Evolutionary conservation across 2,329 filamentous ascomycete genomes (phyloP), one percentile per base, ranked within the genome.

Genomic region (Penicillium concentricum): DNA sequence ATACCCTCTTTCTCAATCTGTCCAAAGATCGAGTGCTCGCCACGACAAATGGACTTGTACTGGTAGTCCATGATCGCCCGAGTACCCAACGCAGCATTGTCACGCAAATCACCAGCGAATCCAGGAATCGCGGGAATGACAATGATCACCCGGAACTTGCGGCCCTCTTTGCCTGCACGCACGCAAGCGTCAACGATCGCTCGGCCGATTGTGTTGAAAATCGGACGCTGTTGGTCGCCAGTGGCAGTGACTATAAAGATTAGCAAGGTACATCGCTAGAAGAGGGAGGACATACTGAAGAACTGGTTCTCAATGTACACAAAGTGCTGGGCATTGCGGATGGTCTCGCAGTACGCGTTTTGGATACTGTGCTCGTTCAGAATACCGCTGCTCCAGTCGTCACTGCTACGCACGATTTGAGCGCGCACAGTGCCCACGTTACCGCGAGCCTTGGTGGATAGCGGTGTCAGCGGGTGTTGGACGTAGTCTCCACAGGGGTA

Each of bases 261-360:
- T 58, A 72, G 70, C 52, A 32, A 38, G 28, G 30, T n/a, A 6
- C 51, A 50, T 46, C 15, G n/a, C 13, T 38, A 7, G 34, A 38
- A 43, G 52, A 35, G 34, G 38, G n/a, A 43, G 28, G 12, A 67
- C 74, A 66, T 76, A 76, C 84, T 97, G 81, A 97, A 99, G 79
- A 97, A 97, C 69, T 99, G 94, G 68, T 97, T 97, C 74, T 99
- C 94, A 59, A 99, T 96, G 77, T 97, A 99, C 24, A 99, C 89
- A 65, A 86, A 97, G 71, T 97, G 93, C 74, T 97, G 79, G 0
- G 93, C 93, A 50, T 90, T 91, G 49, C 87, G 81, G 66, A 97
- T 97, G 30, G 95, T 78, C 61, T 96, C 91, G 20, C 80, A 84
- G 74, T 96, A 96, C 1, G 92, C 92, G 69, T 93, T 92, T 59